Evolutionary conservation across 345 rosid species (phyloP).

Genomic region (Ailanthus altissimus): DNA sequence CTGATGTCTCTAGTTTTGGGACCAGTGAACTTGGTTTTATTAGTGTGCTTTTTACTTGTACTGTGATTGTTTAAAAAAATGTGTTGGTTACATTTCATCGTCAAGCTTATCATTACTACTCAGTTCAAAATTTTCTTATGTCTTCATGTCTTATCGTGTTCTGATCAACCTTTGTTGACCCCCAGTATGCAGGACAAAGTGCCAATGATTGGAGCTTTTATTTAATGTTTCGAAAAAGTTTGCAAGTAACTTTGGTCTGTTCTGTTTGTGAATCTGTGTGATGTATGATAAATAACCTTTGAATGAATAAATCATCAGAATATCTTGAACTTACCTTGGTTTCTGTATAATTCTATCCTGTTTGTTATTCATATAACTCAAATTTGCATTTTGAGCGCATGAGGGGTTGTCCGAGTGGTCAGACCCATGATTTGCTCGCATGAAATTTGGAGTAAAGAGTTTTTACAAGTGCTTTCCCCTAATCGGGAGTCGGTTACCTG

Average conservation of each 20-base stretch:
- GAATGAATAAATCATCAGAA: constrained; percentile 1
- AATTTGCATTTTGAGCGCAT: not conserved
- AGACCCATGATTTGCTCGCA: too few relatives aligned
- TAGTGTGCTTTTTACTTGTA: not conserved
- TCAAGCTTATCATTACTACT: not conserved
- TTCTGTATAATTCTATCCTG: too few relatives aligned
- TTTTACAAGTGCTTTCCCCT: too few relatives aligned
- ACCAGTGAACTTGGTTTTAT: not conserved
- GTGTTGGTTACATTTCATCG: not conserved
- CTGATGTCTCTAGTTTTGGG: not conserved
- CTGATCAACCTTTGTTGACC: not conserved
- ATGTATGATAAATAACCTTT: not conserved
- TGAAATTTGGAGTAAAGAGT: too few relatives aligned
- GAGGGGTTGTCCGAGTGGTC: too few relatives aligned
- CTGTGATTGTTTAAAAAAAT: not conserved
- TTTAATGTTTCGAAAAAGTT: not conserved
- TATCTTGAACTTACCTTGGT: not conserved
- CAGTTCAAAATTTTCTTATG: not conserved
- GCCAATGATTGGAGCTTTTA: not conserved
- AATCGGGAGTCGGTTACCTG: too few relatives aligned
- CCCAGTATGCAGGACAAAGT: not conserved
- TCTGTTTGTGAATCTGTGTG: not conserved
- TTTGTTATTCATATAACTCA: too few relatives aligned
- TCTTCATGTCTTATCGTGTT: not conserved
- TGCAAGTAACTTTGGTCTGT: not conserved